Conservation (phyloP, 169 alveolate genomes). For the Theileria sp. region DNA sequence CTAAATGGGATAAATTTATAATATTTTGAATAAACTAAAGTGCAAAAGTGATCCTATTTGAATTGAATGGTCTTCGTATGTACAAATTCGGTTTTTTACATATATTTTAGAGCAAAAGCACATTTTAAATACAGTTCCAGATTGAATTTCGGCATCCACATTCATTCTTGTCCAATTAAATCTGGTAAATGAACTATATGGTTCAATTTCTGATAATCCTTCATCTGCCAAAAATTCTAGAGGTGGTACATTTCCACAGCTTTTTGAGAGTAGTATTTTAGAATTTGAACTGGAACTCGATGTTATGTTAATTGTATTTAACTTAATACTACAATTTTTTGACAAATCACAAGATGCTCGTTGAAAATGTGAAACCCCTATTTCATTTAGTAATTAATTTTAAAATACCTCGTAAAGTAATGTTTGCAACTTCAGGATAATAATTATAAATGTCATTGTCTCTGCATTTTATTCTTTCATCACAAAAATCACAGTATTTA, state of each 20-base stretch:
- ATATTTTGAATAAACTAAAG: constrained; percentile 7
- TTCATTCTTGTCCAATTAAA: constrained; percentile 8
- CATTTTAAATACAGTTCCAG: not conserved
- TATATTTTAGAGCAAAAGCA: constrained; percentile 22
- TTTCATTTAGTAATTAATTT: not conserved
- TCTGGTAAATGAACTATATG: not conserved
- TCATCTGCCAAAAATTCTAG: not conserved
- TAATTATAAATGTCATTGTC: not conserved
- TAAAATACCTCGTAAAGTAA: constrained; percentile 2
- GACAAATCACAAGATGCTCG: not conserved
- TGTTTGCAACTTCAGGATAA: constrained; percentile 3
- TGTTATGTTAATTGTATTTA: not conserved
- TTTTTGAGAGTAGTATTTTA: not conserved
- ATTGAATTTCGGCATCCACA: not conserved
- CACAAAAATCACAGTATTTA: constrained; percentile 5
- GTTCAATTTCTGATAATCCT: not conserved
- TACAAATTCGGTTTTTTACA: not conserved
- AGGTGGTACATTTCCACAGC: not conserved
- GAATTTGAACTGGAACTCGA: not conserved
- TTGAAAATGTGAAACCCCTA: not conserved
- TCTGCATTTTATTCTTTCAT: not conserved
- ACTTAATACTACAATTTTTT: not conserved
- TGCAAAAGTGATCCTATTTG: constrained; percentile 17
- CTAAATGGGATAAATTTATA: not conserved
- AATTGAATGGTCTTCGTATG: constrained; percentile 3